Conservation (phyloP, 768 basidiomycete species). For the Naganishia vishniacii region DNA sequence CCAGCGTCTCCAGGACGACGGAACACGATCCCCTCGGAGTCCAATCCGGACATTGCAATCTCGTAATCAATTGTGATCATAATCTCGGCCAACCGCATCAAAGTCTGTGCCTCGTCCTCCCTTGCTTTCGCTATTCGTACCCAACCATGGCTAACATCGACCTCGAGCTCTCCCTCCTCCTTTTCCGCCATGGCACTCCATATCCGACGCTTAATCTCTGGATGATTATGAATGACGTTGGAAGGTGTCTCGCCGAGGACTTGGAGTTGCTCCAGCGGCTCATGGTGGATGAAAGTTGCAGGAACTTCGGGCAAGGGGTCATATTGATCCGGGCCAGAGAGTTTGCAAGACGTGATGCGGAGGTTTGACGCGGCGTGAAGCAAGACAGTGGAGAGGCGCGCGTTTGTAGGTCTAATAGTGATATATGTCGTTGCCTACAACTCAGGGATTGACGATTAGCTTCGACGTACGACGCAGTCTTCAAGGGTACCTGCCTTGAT, state of each 20-base stretch:
- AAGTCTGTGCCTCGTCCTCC: slow-evolving; percentile 59
- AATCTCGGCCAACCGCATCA: slow-evolving; percentile 39
- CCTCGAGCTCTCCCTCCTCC: slow-evolving; percentile 90
- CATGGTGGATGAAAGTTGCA: slow-evolving; percentile 35
- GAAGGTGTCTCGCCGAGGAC: slow-evolving; percentile 65
- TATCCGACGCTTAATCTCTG: slow-evolving; percentile 84
- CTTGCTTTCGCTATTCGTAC: slow-evolving; percentile 55
- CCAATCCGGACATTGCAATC: slow-evolving; percentile 47
- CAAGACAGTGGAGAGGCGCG: slow-evolving; percentile 73
- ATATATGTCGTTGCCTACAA: slow-evolving; percentile 81
- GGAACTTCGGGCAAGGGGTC: slow-evolving; percentile 38
- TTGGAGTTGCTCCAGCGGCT: slow-evolving; percentile 54
- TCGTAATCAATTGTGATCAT: slow-evolving; percentile 43
- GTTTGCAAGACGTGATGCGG: slow-evolving; percentile 38
- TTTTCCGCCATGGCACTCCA: slow-evolving; percentile 85
- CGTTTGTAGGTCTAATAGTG: slow-evolving; percentile 72
- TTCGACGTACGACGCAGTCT: neutral
- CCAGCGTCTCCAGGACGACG: slow-evolving; percentile 36
- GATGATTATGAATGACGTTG: slow-evolving; percentile 77
- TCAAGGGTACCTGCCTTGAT: slow-evolving; percentile 54
- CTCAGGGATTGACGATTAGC: slow-evolving; percentile 24
- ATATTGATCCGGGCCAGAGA: slow-evolving; percentile 33
- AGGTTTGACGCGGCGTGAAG: slow-evolving; percentile 56
- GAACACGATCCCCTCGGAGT: slow-evolving; percentile 48
- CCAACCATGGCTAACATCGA: slow-evolving; percentile 59